Evolutionary conservation across 2,329 filamentous ascomycete species (phyloP).

Genomic region (Fulvia fulva): DNA sequence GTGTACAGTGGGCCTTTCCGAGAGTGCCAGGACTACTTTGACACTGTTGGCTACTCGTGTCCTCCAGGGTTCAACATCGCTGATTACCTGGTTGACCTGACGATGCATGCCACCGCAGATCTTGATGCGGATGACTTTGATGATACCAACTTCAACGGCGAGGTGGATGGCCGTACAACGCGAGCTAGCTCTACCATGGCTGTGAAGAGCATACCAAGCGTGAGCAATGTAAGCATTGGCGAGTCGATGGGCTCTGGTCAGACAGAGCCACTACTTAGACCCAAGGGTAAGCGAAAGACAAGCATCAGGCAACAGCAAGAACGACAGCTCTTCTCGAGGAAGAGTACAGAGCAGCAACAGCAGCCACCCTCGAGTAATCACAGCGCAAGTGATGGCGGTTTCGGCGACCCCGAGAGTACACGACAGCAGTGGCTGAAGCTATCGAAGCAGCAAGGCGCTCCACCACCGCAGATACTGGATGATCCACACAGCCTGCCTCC

Average conservation of each 20-base stretch:
- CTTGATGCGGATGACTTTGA: constrained; percentile 54
- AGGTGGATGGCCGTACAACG: constrained; percentile 61
- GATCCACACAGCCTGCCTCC: constrained; percentile 39
- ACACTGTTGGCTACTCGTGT: constrained; percentile 84
- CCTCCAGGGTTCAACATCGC: constrained; percentile 98
- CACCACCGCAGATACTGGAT: constrained; percentile 54
- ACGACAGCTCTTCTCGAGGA: constrained; percentile 81
- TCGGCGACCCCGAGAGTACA: constrained; percentile 37
- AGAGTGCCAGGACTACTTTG: constrained; percentile 88
- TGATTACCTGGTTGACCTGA: constrained; percentile 93
- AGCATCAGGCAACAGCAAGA: constrained; percentile 86
- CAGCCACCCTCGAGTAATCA: constrained; percentile 45
- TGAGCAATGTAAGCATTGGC: constrained; percentile 66
- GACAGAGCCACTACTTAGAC: constrained; percentile 50
- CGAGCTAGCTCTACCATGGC: constrained; percentile 82
- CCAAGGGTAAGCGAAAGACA: constrained; percentile 66
- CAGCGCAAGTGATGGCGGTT: constrained; percentile 51
- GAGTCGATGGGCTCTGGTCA: constrained; percentile 51
- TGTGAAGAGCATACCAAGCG: constrained; percentile 84
- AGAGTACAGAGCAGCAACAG: constrained; percentile 54
- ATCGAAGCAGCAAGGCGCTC: constrained; percentile 45
- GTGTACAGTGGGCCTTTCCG: constrained; percentile 92
- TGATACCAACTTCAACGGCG: constrained; percentile 50
- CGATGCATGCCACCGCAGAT: constrained; percentile 80
- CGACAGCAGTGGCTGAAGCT: constrained; percentile 60